phyloP scores from a whole-genome alignment of 2,329 filamentous ascomycete genomes.

The Rosellinia necatrix region DNA sequence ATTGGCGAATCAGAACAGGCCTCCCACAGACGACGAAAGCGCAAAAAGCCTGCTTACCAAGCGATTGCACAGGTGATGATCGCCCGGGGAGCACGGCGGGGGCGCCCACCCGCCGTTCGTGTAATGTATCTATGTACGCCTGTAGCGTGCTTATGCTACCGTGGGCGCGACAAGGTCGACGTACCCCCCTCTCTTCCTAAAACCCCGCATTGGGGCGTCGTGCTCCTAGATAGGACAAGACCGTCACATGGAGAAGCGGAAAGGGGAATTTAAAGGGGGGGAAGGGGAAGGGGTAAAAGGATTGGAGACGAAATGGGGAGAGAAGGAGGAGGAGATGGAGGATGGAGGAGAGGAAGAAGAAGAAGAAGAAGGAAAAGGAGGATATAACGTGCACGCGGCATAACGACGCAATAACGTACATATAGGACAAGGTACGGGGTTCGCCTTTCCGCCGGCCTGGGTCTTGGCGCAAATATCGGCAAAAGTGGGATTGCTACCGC shows the following conservation, averaged over 20 bases:
- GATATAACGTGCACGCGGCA: conserved; percentile 5
- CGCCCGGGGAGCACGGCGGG: too few species aligned
- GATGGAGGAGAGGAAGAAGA: neutral
- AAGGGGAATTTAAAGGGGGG: neutral
- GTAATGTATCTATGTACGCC: too few species aligned
- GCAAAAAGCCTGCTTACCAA: conserved; percentile 13
- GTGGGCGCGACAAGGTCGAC: too few species aligned
- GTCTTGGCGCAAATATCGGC: conserved; percentile 20
- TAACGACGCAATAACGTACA: conserved; percentile 5
- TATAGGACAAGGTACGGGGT: conserved; percentile 4
- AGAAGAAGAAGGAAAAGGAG: neutral
- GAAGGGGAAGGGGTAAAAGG: neutral
- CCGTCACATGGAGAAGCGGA: neutral
- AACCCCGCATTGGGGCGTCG: conserved; percentile 18
- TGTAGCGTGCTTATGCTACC: too few species aligned
- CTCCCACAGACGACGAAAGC: neutral
- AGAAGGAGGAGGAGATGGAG: neutral
- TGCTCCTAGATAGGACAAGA: neutral
- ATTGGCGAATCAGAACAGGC: conserved; percentile 18
- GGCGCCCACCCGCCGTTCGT: too few species aligned
- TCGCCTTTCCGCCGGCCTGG: conserved; percentile 11
- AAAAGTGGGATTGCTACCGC: conserved; percentile 1
- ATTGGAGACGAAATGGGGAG: too few species aligned
- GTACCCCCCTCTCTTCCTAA: too few species aligned
- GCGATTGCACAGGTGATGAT: conserved; percentile 12